A percentile compares a stretch with the other conserved stretches of the same genome.
Evolutionary conservation across 345 rosid species (phyloP).

Genomic region (Lenwebbia sp.): DNA sequence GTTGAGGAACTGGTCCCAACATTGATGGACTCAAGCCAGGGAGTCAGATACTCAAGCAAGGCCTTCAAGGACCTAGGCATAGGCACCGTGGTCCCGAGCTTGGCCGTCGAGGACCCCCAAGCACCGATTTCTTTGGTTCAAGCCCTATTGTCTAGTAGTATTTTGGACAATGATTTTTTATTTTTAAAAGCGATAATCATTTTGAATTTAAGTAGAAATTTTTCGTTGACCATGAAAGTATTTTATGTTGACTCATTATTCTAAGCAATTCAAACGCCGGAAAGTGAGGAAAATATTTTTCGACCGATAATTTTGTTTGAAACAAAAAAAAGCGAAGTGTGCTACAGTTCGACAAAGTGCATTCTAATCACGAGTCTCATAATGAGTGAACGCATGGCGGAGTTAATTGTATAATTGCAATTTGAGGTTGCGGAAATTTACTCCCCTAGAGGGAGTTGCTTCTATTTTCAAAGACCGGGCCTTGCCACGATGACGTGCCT

Average conservation of each 20-base stretch:
- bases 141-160: background rate
- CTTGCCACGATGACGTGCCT: background rate
- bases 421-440: background rate
- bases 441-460: background rate
- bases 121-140: background rate
- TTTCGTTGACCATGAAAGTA: background rate
- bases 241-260: background rate
- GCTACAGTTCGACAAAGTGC: background rate
- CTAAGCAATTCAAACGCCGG: background rate
- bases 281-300: background rate
- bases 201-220: background rate
- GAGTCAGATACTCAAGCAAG: background rate
- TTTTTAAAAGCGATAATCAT: background rate
- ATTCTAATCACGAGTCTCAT: background rate
- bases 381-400: background rate
- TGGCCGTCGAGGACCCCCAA: background rate
- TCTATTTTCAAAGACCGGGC: background rate
- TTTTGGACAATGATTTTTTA: background rate
- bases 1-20: background rate
- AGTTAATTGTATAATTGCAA: background rate
- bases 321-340: background rate
- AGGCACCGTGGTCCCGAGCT: fast-evolving
- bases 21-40: background rate
- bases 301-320: background rate
- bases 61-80: background rate